Conservation (phyloP, 805 yeast species). For the Saccharomycopsis fibuligera region DNA sequence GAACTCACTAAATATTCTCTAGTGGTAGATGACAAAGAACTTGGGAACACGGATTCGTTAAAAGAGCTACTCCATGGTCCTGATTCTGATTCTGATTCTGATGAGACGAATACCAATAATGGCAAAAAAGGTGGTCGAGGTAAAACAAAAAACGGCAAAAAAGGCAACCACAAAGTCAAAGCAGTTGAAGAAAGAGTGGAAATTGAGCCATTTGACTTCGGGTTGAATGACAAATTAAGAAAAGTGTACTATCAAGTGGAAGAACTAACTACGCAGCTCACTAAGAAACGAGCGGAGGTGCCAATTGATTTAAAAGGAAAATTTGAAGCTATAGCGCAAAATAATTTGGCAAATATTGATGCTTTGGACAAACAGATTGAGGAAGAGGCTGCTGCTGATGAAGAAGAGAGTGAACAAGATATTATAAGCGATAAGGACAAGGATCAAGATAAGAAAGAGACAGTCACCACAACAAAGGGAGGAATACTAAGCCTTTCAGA, state of each 20-base stretch:
- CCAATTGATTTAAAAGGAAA: constrained; percentile 33
- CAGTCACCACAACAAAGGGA: too few relatives aligned
- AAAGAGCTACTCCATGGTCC: constrained; percentile 22
- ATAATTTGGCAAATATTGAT: constrained; percentile 21
- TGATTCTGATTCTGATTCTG: background rate
- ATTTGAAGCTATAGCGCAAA: constrained; percentile 28
- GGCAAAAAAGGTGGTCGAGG: background rate
- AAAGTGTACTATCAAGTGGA: constrained; percentile 55
- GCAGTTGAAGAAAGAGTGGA: constrained; percentile 28
- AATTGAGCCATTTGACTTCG: constrained; percentile 67
- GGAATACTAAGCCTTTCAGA: too few relatives aligned
- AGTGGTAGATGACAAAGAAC: constrained; percentile 49
- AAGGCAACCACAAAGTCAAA: background rate
- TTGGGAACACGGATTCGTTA: constrained; percentile 26
- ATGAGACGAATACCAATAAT: background rate
- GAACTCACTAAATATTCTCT: constrained; percentile 52
- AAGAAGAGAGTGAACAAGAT: background rate
- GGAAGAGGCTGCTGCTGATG: background rate
- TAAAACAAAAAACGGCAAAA: background rate
- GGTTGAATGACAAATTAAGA: constrained; percentile 53
- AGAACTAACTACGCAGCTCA: constrained; percentile 49
- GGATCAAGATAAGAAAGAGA: background rate
- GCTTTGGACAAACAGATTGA: constrained; percentile 10
- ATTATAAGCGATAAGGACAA: background rate
- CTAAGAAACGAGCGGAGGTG: constrained; percentile 46